These are phyloP conservation scores for Chrysosporium keratinophilum DNA, from an alignment of 2,329 filamentous ascomycete genomes.

Conservation along the genomic window DNA sequence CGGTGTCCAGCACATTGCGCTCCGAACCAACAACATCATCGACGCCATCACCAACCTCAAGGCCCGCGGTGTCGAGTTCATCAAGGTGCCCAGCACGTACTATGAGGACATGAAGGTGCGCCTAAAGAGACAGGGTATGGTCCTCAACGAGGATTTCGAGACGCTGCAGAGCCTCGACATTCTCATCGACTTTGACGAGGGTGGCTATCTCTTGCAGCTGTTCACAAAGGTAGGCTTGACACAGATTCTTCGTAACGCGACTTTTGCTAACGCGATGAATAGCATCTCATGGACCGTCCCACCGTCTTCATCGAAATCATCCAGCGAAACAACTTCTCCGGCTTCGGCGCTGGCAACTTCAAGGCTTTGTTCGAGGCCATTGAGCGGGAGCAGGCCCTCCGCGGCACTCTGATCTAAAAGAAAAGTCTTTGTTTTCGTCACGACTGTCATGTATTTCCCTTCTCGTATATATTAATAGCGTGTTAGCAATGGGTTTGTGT, in stretches of 20 bases:
- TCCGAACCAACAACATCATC: slow-evolving; percentile 73
- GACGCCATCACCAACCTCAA: slow-evolving; percentile 64
- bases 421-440: slow-evolving; percentile 4
- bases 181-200: slow-evolving; percentile 89
- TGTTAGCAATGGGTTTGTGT: not conserved
- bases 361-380: slow-evolving; percentile 92
- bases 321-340: slow-evolving; percentile 78
- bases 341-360: slow-evolving; percentile 92
- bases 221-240: slow-evolving; percentile 57
- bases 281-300: slow-evolving; percentile 82
- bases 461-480: slow-evolving; percentile 4
- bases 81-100: slow-evolving; percentile 76
- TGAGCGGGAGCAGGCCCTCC: slow-evolving; percentile 77
- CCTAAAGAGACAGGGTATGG: slow-evolving; percentile 51
- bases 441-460: slow-evolving; percentile 5
- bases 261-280: not conserved
- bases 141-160: slow-evolving; percentile 78
- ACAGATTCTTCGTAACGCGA: too few relatives aligned
- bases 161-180: slow-evolving; percentile 69
- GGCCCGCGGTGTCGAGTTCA: slow-evolving; percentile 86
- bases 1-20: slow-evolving; percentile 87
- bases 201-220: slow-evolving; percentile 66
- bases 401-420: slow-evolving; percentile 58
- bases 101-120: slow-evolving; percentile 67
- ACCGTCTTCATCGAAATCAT: slow-evolving; percentile 97